Base-by-base conservation (phyloP, 768 basidiomycete genomes). In the Podaxis sp. region DNA sequence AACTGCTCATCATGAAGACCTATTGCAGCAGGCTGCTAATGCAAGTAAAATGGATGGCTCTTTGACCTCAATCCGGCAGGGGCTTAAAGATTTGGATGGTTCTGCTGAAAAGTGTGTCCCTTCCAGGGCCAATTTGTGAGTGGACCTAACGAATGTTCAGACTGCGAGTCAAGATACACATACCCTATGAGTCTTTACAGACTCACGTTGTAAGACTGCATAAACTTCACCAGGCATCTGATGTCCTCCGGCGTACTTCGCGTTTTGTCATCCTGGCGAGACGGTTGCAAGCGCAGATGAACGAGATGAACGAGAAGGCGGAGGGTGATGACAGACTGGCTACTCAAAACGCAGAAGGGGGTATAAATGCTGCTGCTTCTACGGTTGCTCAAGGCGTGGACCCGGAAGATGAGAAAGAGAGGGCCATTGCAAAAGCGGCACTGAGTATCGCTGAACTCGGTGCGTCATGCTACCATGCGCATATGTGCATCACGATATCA, bases 401-500 rank as follows among this genome's bases (percentile, higher is more conserved):
- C 28, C 70, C 77, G 36, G 89, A 89, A 66, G 89, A 92, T 28
- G 90, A 93, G 65, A 88, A 87, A 71, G 95, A 97, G 68, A 81
- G 96, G 7, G 84, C 84, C 14, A 87, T 98, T 67, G 90, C 94
- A 1, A 95, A 95, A 72, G 95, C 96, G 1, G 96, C 95, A n/a
- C 76, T 98, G 66, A 95, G 87, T 40, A 87, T 98, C 7, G 93
- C 95, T 0, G 96, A 99, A 71, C 78, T 98, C 46, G 81, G 94
- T 93, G 62, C 66, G 88, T 76, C 28, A n/a, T 27, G 21, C 35
- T 23, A 46, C 5, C 59, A n/a, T 56, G 46, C 25, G 7, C 27
- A 28, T 48, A 27, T 37, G 55, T 50, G 37, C n/a, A 14, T 11
- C 65, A 56, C 69, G 40, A 47, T 42, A 35, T 13, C 14, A 23